These are phyloP conservation scores for Aspergillus mulundensis DNA, from an alignment of 495 filamentous ascomycete genomes.

Conservation along the genomic window DNA sequence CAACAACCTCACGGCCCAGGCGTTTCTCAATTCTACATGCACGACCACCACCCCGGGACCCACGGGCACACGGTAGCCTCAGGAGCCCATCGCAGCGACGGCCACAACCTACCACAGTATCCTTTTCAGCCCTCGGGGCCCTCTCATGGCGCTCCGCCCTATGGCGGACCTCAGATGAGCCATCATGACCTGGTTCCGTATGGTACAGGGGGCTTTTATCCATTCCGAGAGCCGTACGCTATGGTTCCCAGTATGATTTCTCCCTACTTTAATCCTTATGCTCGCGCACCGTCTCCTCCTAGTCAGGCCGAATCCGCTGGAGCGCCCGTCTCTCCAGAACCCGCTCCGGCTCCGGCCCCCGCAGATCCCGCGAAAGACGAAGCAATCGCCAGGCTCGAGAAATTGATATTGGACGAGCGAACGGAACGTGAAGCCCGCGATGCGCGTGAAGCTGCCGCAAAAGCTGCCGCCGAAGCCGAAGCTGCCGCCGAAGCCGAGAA, in stretches of 20 bases:
- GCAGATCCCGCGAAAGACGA: conserved; percentile 44
- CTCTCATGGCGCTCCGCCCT: conserved; percentile 31
- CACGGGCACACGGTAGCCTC: conserved; percentile 23
- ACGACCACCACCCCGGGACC: conserved; percentile 31
- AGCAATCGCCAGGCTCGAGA: conserved; percentile 49
- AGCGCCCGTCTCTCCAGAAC: conserved; percentile 19
- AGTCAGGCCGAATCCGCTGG: conserved; percentile 25
- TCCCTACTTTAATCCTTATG: conserved; percentile 34
- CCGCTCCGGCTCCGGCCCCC: conserved; percentile 12
- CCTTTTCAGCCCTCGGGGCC: conserved; percentile 28
- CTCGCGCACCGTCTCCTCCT: conserved; percentile 35
- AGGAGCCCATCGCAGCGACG: conserved; percentile 28
- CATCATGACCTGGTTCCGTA: conserved; percentile 51
- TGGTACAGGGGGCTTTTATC: conserved; percentile 37
- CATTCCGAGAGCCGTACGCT: conserved; percentile 36
- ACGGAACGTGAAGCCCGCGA: conserved; percentile 42
- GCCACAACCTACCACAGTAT: conserved; percentile 28
- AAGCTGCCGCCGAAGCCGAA: conserved; percentile 38
- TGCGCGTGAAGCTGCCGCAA: conserved; percentile 39
- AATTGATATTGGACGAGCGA: conserved; percentile 47
- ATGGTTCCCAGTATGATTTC: conserved; percentile 42
- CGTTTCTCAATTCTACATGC: conserved; percentile 36
- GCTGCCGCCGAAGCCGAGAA: conserved; percentile 49
- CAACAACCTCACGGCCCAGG: conserved; percentile 30
- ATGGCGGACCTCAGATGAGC: conserved; percentile 30